phyloP scores from a whole-genome alignment of 2,329 filamentous ascomycete species.

The Pseudocercospora musae region DNA sequence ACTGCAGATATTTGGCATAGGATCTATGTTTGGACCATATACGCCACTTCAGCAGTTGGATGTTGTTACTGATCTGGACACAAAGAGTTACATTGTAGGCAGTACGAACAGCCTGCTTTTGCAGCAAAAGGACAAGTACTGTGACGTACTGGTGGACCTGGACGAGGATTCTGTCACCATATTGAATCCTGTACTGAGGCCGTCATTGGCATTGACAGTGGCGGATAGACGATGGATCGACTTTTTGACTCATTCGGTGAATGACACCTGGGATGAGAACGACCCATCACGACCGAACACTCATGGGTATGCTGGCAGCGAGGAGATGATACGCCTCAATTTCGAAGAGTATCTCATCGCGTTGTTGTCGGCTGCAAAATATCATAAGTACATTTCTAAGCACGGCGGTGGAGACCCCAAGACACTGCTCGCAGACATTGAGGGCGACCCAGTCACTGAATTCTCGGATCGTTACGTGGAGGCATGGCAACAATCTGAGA shows the following conservation, averaged over 20 bases:
- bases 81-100: slow-evolving; percentile 95
- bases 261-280: slow-evolving; percentile 92
- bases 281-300: slow-evolving; percentile 90
- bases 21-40: slow-evolving; percentile 92
- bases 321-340: slow-evolving; percentile 94
- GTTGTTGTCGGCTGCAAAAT: slow-evolving; percentile 83
- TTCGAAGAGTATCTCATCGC: slow-evolving; percentile 96
- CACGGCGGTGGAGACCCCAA: slow-evolving; percentile 53
- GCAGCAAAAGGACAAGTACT: slow-evolving; percentile 93
- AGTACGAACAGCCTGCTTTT: slow-evolving; percentile 93
- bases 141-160: slow-evolving; percentile 92
- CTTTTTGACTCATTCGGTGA: slow-evolving; percentile 85
- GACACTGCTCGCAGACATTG: slow-evolving; percentile 58
- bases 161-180: slow-evolving; percentile 86
- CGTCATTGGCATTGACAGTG: slow-evolving; percentile 72
- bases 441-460: slow-evolving; percentile 80
- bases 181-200: slow-evolving; percentile 71
- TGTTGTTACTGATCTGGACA: slow-evolving; percentile 85
- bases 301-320: slow-evolving; percentile 89
- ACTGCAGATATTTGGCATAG: slow-evolving; percentile 92
- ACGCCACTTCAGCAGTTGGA: slow-evolving; percentile 95
- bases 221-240: slow-evolving; percentile 96
- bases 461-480: slow-evolving; percentile 82
- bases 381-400: slow-evolving; percentile 56
- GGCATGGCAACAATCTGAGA: slow-evolving; percentile 84